These are phyloP conservation scores for Backusella psychrophila DNA, from an alignment of 192 early-diverging fungal species.

Conservation along the genomic window DNA sequence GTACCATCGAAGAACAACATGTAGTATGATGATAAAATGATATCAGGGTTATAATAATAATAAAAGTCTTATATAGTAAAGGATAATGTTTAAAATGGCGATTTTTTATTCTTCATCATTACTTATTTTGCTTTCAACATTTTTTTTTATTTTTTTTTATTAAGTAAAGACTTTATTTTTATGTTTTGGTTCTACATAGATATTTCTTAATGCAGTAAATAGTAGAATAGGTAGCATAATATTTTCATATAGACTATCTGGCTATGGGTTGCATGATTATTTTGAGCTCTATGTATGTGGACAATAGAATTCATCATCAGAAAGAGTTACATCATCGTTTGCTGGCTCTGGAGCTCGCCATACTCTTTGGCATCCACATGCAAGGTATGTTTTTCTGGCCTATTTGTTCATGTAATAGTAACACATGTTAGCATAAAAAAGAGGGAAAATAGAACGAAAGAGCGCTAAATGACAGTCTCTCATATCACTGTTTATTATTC, in stretches of 20 bases:
- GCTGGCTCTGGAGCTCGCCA: background rate
- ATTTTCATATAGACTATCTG: too few species aligned
- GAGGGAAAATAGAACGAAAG: background rate
- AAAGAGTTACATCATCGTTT: background rate
- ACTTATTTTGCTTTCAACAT: too few species aligned
- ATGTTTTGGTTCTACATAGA: too few species aligned
- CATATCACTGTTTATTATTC: background rate
- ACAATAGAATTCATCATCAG: background rate
- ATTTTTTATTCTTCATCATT: too few species aligned
- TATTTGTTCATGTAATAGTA: background rate
- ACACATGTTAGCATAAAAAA: background rate
- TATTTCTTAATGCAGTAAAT: background rate
- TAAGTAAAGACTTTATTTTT: too few species aligned
- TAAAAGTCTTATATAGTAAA: background rate
- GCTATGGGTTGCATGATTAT: background rate
- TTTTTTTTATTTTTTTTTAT: too few species aligned
- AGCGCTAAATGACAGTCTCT: too few species aligned
- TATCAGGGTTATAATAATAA: background rate
- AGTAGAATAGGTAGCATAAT: too few species aligned
- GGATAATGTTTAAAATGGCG: background rate
- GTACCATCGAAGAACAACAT: background rate
- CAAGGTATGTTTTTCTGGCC: background rate
- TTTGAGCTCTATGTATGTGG: background rate
- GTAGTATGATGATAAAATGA: background rate
- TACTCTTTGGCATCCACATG: background rate